These are phyloP conservation scores for Cutaneotrichosporon sp. DNA, from an alignment of 1,284 basidiomycete species.

Conservation along the genomic window DNA sequence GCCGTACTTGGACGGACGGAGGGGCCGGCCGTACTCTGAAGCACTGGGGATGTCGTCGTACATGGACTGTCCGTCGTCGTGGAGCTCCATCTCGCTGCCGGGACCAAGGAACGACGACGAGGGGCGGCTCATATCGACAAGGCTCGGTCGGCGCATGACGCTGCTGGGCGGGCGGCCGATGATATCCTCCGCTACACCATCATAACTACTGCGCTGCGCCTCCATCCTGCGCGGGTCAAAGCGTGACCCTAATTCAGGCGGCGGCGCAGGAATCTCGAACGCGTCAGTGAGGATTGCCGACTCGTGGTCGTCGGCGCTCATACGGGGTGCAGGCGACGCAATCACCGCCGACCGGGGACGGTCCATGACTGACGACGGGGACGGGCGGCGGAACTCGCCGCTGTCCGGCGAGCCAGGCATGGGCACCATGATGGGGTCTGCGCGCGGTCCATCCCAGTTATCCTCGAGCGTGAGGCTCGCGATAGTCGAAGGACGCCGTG, in stretches of 20 bases:
- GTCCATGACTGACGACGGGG: background rate
- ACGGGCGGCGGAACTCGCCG: conserved; percentile 2
- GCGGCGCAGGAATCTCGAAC: conserved; percentile 42
- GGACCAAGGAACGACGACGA: background rate
- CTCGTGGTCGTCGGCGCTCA: conserved; percentile 17
- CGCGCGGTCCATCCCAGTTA: conserved; percentile 9
- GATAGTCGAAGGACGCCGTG: conserved; percentile 1
- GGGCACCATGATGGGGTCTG: conserved; percentile 28
- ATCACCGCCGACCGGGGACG: background rate
- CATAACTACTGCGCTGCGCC: conserved; percentile 14
- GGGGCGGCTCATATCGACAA: background rate
- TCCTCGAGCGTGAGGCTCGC: conserved; percentile 11
- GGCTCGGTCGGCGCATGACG: background rate
- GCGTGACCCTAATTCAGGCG: conserved; percentile 29
- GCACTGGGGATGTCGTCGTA: conserved; percentile 34
- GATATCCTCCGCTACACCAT: too few species aligned
- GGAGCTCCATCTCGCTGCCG: background rate
- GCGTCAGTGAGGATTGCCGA: conserved; percentile 29
- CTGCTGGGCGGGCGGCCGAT: too few species aligned
- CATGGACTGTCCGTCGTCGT: background rate
- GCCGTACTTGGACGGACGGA: conserved; percentile 29
- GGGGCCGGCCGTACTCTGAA: conserved; percentile 33
- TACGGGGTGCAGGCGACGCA: background rate
- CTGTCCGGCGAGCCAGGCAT: conserved; percentile 20
- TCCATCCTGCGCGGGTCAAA: conserved; percentile 41